These are phyloP conservation scores for Magnolia officinalis DNA, from an alignment of 164 flowering plant species.

Conservation along the genomic window DNA sequence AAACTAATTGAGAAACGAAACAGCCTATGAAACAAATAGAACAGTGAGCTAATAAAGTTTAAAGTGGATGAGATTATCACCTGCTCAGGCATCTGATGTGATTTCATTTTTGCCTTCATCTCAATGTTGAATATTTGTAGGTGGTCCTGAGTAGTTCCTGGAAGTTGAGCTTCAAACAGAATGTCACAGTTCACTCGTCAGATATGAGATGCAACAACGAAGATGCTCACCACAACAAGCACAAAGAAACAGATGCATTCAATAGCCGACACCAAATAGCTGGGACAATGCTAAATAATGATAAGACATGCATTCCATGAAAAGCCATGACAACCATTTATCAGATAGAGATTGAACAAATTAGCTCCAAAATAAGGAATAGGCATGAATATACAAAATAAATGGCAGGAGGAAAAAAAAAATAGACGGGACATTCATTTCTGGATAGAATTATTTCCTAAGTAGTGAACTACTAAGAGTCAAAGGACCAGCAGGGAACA, in stretches of 20 bases:
- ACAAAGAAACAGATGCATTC: background rate
- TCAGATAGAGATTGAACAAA: background rate
- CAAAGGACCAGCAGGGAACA: too few species aligned
- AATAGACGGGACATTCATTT: background rate
- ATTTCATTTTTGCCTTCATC: conserved; percentile 89
- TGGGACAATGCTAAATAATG: background rate
- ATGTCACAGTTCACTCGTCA: conserved; percentile 16
- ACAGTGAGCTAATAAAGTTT: background rate
- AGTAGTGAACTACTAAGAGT: background rate
- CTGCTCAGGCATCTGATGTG: conserved; percentile 99
- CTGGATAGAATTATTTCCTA: background rate
- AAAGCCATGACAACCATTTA: too few species aligned
- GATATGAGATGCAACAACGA: background rate
- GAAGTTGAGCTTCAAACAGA: conserved; percentile 79
- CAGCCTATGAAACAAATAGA: background rate
- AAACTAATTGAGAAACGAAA: background rate
- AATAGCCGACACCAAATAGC: too few species aligned
- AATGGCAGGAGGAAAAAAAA: background rate
- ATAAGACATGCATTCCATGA: background rate
- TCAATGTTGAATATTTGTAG: conserved; percentile 97
- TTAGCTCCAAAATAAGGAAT: background rate
- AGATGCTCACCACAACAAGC: background rate
- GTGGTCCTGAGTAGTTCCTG: conserved; percentile 96
- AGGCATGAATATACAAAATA: background rate
- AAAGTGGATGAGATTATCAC: conserved; percentile 23